Conservation (phyloP, 768 basidiomycete genomes). For the Royoungia palumana region DNA sequence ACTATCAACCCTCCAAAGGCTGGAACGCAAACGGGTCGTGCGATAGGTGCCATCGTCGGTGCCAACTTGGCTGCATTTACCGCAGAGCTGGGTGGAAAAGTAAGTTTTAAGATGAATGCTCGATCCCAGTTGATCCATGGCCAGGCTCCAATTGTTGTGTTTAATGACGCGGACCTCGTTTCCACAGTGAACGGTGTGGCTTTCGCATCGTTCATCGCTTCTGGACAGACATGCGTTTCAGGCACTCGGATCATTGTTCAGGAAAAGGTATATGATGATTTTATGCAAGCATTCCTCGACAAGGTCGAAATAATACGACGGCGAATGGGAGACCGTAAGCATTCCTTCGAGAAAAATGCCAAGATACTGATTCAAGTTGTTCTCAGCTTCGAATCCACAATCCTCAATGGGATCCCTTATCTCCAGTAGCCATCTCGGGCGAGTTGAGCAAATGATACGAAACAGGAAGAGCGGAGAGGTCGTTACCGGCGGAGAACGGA, state of each 20-base stretch:
- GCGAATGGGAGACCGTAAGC: conserved; percentile 79
- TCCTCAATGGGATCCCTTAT: conserved; percentile 84
- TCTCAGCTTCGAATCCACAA: conserved; percentile 60
- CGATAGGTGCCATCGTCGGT: conserved; percentile 70
- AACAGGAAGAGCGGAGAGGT: conserved; percentile 46
- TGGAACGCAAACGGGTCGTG: conserved; percentile 74
- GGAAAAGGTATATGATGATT: conserved; percentile 61
- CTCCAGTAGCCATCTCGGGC: conserved; percentile 56
- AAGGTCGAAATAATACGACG: conserved; percentile 60
- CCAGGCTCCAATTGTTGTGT: conserved; percentile 78
- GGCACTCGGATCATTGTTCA: conserved; percentile 83
- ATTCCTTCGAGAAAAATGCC: neutral
- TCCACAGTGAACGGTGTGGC: conserved; percentile 81
- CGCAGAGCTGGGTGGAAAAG: conserved; percentile 87
- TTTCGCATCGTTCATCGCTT: conserved; percentile 82
- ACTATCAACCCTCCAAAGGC: conserved; percentile 43
- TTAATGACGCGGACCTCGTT: conserved; percentile 69
- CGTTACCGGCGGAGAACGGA: conserved; percentile 61
- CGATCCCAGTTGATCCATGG: conserved; percentile 1
- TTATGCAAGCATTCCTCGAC: conserved; percentile 57
- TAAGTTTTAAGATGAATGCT: conserved; percentile 19
- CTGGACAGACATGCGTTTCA: conserved; percentile 89
- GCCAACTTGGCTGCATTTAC: conserved; percentile 71
- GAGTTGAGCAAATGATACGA: conserved; percentile 59
- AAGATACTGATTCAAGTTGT: neutral